Evolutionary conservation across 2,329 filamentous ascomycete species (phyloP).

Genomic region (Fusarium sp.): DNA sequence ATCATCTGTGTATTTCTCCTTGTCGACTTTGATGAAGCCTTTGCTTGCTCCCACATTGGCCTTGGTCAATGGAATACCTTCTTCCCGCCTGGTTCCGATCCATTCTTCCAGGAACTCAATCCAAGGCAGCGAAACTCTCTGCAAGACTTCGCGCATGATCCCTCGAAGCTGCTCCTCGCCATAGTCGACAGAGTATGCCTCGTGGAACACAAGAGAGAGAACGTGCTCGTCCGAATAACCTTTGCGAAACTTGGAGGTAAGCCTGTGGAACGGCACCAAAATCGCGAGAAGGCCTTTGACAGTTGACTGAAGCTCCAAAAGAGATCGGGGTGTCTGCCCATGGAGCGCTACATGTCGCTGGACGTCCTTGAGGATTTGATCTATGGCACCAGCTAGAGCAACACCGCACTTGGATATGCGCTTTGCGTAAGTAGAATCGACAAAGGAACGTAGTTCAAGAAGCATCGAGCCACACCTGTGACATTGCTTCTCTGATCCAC

Average conservation of each 20-base stretch:
- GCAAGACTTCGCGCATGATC: constrained; percentile 77
- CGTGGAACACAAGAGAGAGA: constrained; percentile 72
- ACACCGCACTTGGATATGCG: constrained; percentile 63
- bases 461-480: constrained; percentile 64
- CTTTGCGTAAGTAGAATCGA: constrained; percentile 62
- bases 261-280: constrained; percentile 65
- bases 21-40: constrained; percentile 73
- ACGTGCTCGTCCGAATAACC: constrained; percentile 71
- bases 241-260: constrained; percentile 64
- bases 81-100: constrained; percentile 77
- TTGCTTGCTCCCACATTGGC: constrained; percentile 61
- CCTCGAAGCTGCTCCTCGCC: constrained; percentile 72
- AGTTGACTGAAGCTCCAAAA: constrained; percentile 68
- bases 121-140: constrained; percentile 75
- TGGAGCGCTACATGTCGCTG: constrained; percentile 65
- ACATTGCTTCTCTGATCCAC: constrained; percentile 63
- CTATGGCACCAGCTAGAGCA: constrained; percentile 67
- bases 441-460: constrained; percentile 63
- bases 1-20: constrained; percentile 70
- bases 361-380: constrained; percentile 63
- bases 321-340: constrained; percentile 60
- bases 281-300: constrained; percentile 64
- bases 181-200: constrained; percentile 75
- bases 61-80: constrained; percentile 68
- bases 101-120: constrained; percentile 78